A percentile compares a stretch with the other conserved stretches of the same genome.
These are phyloP conservation scores for Lichenothelia convexa DNA, from an alignment of 495 filamentous ascomycete species.

Conservation along the genomic window DNA sequence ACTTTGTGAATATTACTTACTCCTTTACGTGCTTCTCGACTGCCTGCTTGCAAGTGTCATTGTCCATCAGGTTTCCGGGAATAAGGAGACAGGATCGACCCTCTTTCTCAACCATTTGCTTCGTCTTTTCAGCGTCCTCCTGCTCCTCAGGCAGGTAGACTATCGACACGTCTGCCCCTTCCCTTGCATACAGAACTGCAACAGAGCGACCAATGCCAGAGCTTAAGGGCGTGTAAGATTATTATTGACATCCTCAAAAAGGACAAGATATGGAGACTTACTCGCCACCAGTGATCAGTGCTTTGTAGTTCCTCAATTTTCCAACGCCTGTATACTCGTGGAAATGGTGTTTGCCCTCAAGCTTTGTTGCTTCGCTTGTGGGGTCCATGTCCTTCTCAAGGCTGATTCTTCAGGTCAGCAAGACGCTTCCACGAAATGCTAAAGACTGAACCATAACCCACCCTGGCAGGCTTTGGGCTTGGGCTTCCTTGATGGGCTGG, in stretches of 20 bases:
- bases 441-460: not conserved
- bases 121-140: slow-evolving; percentile 34
- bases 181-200: slow-evolving; percentile 36
- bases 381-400: not conserved
- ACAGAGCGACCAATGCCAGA: slow-evolving; percentile 36
- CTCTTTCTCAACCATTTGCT: slow-evolving; percentile 30
- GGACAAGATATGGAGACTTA: not conserved
- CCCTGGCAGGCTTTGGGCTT: not conserved
- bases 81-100: slow-evolving; percentile 28
- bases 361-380: not conserved
- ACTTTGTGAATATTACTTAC: slow-evolving; percentile 13
- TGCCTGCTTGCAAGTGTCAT: slow-evolving; percentile 26
- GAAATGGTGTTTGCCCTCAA: slow-evolving; percentile 25
- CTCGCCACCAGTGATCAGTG: slow-evolving; percentile 49
- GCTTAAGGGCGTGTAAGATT: slow-evolving; percentile 15
- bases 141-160: slow-evolving; percentile 36
- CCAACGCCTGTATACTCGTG: slow-evolving; percentile 60
- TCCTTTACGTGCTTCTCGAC: slow-evolving; percentile 33
- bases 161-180: slow-evolving; percentile 37
- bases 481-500: not conserved
- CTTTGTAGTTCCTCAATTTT: slow-evolving; percentile 56
- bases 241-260: too few relatives aligned
- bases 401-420: not conserved
- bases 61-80: slow-evolving; percentile 29
- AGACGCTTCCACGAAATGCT: not conserved